Evolutionary conservation across 2,329 filamentous ascomycete species (phyloP).

Genomic region (Ilyonectria robusta): DNA sequence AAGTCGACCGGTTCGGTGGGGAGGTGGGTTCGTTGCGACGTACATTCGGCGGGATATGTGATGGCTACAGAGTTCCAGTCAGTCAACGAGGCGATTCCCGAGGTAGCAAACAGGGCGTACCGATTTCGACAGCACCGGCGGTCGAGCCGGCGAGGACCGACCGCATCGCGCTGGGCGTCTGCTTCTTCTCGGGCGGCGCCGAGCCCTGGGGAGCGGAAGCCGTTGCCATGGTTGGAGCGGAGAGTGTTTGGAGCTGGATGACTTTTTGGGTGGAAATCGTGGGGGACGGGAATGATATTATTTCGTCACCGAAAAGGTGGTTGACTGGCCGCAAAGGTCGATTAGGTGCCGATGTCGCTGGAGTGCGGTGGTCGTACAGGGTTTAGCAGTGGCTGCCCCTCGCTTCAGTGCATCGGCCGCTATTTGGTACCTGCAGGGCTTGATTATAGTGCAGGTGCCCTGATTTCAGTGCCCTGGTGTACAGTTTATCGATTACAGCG

Average conservation of each 20-base stretch:
- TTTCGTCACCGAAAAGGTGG: constrained; percentile 44
- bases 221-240: constrained; percentile 47
- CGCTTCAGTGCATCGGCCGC: not conserved
- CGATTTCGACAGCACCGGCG: constrained; percentile 96
- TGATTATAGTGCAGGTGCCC: not conserved
- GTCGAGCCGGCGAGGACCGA: constrained; percentile 93
- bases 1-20: constrained; percentile 18
- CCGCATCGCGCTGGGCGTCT: constrained; percentile 81
- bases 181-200: constrained; percentile 50
- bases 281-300: constrained; percentile 21
- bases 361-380: constrained; percentile 7
- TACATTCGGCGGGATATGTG: constrained; percentile 95
- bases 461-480: not conserved
- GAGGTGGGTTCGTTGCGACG: constrained; percentile 46
- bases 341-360: constrained; percentile 45
- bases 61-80: constrained; percentile 67
- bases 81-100: constrained; percentile 23
- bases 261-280: constrained; percentile 15
- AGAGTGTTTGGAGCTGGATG: not conserved
- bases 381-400: not conserved
- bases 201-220: constrained; percentile 41
- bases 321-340: constrained; percentile 2
- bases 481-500: not conserved
- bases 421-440: not conserved
- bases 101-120: constrained; percentile 59